These are phyloP conservation scores for Lycium ferocissimum DNA, from an alignment of 257 asterid species.

Conservation along the genomic window DNA sequence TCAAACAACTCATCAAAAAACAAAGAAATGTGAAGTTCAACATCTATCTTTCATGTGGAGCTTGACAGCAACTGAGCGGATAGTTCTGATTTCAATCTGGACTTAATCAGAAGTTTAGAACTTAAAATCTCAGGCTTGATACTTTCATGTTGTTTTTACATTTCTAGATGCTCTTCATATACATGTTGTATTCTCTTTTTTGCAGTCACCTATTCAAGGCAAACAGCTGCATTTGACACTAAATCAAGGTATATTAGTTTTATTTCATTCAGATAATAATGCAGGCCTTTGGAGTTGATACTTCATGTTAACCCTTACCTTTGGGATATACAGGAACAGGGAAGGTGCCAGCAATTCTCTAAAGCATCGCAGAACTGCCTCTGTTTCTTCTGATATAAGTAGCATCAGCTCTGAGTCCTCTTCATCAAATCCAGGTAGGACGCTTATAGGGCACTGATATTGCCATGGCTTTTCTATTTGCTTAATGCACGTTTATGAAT, in stretches of 20 bases:
- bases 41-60: not conserved
- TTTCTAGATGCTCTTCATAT: slow-evolving; percentile 6
- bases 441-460: not conserved
- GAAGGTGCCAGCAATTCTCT: slow-evolving; percentile 58
- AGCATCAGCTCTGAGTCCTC: slow-evolving; percentile 66
- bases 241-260: slow-evolving; percentile 56
- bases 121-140: not conserved
- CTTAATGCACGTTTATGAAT: not conserved
- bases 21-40: slow-evolving; percentile 19
- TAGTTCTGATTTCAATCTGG: slow-evolving; percentile 4
- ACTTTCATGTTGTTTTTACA: slow-evolving; percentile 15
- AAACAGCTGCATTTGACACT: slow-evolving; percentile 58
- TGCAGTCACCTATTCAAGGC: slow-evolving; percentile 61
- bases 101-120: not conserved
- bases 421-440: slow-evolving; percentile 69
- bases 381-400: slow-evolving; percentile 88
- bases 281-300: slow-evolving; percentile 25
- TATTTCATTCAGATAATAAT: slow-evolving; percentile 9
- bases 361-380: slow-evolving; percentile 74
- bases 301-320: slow-evolving; percentile 30
- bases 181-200: slow-evolving; percentile 20
- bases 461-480: slow-evolving; percentile 15
- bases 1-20: not conserved
- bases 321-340: slow-evolving; percentile 49
- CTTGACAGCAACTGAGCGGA: not conserved